These are phyloP conservation scores for Blechomonas ayalai DNA, from an alignment of 208 protist species.

Conservation along the genomic window DNA sequence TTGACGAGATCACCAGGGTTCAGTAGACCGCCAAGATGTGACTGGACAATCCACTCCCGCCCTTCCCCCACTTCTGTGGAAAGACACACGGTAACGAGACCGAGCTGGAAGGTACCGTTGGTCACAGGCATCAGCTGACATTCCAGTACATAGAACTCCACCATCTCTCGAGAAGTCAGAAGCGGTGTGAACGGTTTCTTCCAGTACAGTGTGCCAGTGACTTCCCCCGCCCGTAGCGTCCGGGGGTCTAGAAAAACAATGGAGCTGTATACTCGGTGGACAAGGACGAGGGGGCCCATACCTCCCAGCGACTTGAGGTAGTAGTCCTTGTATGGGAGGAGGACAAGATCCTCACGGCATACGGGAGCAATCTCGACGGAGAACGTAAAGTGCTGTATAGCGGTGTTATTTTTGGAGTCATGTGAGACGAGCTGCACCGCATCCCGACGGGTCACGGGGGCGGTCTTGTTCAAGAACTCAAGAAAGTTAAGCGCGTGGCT, in stretches of 20 bases:
- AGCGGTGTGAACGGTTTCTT: conserved; percentile 90
- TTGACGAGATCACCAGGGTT: conserved; percentile 93
- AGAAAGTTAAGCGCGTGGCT: conserved; percentile 96
- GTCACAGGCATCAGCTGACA: conserved; percentile 70
- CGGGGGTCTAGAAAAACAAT: conserved; percentile 96
- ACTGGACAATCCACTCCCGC: conserved; percentile 88
- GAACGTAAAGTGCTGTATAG: conserved; percentile 97
- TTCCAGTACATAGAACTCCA: conserved; percentile 95
- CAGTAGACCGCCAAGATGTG: conserved; percentile 92
- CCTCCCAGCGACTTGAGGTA: conserved; percentile 74
- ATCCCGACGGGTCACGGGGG: conserved; percentile 88
- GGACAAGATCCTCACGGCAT: conserved; percentile 94
- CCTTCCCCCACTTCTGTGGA: conserved; percentile 93
- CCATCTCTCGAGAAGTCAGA: conserved; percentile 75
- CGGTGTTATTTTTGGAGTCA: conserved; percentile 98
- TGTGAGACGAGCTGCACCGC: conserved; percentile 96
- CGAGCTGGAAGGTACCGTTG: conserved; percentile 85
- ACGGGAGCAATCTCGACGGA: conserved; percentile 97
- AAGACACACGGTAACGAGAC: conserved; percentile 94
- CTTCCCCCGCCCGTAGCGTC: conserved; percentile 91
- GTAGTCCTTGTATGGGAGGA: conserved; percentile 87
- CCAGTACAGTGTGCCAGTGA: conserved; percentile 90
- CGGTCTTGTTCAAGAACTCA: conserved; percentile 92
- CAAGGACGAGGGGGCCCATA: conserved; percentile 91
- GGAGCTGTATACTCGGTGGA: conserved; percentile 91